Base-by-base conservation (phyloP, 169 alveolate species). In the Eimeria necatrix region DNA sequence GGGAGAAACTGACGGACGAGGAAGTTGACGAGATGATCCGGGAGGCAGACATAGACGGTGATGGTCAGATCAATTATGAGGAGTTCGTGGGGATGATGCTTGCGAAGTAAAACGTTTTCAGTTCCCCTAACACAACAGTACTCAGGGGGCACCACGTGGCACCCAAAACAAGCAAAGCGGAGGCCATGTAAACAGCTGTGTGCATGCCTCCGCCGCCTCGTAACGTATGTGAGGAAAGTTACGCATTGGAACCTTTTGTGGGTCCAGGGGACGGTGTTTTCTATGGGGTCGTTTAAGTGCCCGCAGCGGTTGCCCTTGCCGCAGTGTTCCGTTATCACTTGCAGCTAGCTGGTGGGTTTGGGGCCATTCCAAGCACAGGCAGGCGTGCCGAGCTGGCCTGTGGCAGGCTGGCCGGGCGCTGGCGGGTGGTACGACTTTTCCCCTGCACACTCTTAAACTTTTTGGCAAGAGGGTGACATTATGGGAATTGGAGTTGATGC, bases 11-110 rank as follows among this genome's bases (percentile, higher is more conserved):
- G 76, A 99, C 99, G 51, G 99, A 99, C 96, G 99, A 99, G 96
- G 99, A 99, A 94, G 99, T 99, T 80, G 99, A 99, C 95, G 99
- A 99, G 97, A 99, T 99, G 99, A 98, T 99, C 91, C 97, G 99
- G 94, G 99, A 99, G 96, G 99, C 99, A 83, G 99, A 99, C 95
- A 98, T 98, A 49, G 99, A 99, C 95, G 99, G 99, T 20, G 99
- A 99, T 97, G 99, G 99, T 48, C 99, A 98, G 76, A 99, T 99
- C 97, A 99, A 99, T 98, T 99, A 99, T 96, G 99, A 98, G 93
- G 99, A 99, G 96, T 99, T 99, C 96, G 99, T 99, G 59, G 98
- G 99, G 96, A 99, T 99, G 99, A 98, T 98, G 99, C 98, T 98
- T 96, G 98, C 99, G 92, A 98, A 99, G 97, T 99, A 96, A 84